A percentile compares a stretch with the other conserved stretches of the same genome.
phyloP scores from a whole-genome alignment of 192 early-diverging fungal genomes.

The Coemansia sp. region DNA sequence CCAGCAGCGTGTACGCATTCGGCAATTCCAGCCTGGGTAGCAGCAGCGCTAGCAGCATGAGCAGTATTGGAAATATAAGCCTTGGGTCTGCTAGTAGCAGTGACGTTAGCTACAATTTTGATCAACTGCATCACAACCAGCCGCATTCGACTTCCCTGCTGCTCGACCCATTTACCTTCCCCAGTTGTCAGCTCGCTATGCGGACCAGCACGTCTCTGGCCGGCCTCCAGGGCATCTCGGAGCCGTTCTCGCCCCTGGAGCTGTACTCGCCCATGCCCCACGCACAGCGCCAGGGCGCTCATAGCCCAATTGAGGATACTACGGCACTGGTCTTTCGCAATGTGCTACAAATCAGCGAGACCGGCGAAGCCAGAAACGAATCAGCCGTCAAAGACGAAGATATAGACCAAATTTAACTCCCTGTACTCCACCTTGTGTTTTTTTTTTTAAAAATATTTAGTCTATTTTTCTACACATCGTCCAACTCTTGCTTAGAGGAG shows the following conservation, averaged over 20 bases:
- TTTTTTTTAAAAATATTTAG: neutral
- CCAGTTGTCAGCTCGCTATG: neutral
- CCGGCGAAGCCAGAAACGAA: neutral
- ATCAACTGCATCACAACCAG: neutral
- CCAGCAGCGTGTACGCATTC: neutral
- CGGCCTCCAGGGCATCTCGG: neutral
- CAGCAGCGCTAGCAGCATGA: neutral
- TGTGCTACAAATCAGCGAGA: neutral
- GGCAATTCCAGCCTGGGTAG: neutral
- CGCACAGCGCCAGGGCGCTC: neutral
- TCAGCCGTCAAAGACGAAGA: neutral
- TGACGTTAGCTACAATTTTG: neutral
- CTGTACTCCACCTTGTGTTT: neutral
- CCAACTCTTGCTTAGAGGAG: conserved; percentile 1
- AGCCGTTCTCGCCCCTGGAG: neutral
- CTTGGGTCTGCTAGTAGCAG: neutral
- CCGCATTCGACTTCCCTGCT: neutral
- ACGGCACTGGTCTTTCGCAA: neutral
- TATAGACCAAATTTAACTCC: neutral
- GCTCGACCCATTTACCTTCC: neutral
- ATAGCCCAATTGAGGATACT: neutral
- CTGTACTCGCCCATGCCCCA: neutral
- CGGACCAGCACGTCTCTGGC: neutral
- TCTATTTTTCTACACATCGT: neutral
- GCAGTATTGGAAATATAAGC: neutral